These are phyloP conservation scores for Sporisorium scitamineum DNA, from an alignment of 1,284 basidiomycete genomes.

Conservation along the genomic window DNA sequence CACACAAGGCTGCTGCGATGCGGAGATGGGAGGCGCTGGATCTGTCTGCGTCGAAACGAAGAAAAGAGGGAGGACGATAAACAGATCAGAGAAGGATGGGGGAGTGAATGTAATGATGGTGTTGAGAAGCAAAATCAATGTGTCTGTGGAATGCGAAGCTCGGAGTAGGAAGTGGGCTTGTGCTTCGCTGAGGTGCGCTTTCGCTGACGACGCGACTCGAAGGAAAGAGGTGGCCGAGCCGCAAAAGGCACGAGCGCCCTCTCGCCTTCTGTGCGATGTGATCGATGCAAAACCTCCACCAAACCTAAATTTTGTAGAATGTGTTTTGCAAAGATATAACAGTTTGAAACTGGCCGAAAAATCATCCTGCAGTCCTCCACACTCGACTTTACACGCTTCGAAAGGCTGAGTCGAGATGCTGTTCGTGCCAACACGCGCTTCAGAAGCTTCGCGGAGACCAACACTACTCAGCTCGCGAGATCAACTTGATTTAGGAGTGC, in stretches of 20 bases:
- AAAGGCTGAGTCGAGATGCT: neutral
- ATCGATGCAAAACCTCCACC: constrained; percentile 44
- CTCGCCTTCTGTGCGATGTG: constrained; percentile 32
- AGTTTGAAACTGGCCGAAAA: neutral
- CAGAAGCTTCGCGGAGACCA: constrained; percentile 1
- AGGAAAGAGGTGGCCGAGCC: neutral
- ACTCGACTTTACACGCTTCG: neutral
- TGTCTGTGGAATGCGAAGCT: neutral
- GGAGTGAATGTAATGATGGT: neutral
- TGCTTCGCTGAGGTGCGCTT: neutral
- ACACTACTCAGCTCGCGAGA: neutral
- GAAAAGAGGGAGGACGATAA: neutral
- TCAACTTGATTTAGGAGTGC: neutral
- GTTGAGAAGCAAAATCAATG: neutral
- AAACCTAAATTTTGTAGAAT: neutral
- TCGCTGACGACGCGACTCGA: constrained; percentile 49
- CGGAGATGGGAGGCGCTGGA: neutral
- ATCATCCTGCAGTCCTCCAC: neutral
- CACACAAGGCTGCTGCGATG: constrained; percentile 6
- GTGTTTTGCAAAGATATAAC: constrained; percentile 6
- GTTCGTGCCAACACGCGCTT: neutral
- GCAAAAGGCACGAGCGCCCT: neutral
- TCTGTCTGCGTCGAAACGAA: neutral
- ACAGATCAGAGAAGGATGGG: neutral
- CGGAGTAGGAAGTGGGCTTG: neutral